Conservation (phyloP, 176 grass and related monocot genomes). For the Carex myosuroides region DNA sequence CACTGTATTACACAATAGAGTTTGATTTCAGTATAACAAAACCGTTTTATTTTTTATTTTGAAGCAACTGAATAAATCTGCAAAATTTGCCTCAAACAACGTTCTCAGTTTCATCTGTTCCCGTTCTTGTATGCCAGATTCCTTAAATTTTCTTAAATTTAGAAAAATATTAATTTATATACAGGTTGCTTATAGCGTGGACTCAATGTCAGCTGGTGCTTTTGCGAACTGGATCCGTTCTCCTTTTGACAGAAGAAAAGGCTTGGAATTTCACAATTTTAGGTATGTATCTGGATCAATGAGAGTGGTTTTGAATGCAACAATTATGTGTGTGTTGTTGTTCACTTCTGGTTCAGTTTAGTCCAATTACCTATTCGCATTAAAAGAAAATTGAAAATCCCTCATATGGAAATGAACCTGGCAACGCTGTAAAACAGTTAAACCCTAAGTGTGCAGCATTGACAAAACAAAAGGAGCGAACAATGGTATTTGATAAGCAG, state of each 20-base stretch:
- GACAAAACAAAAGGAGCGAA: background rate
- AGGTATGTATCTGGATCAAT: constrained; percentile 32
- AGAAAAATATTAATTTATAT: background rate
- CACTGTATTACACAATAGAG: too few species aligned
- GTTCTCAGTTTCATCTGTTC: background rate
- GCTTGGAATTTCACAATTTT: constrained; percentile 48
- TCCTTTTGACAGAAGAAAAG: constrained; percentile 40
- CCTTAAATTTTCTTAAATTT: background rate
- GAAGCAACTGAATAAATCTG: background rate
- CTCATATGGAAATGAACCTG: background rate
- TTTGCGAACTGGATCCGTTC: constrained; percentile 58
- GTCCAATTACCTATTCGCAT: too few species aligned
- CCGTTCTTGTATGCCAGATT: background rate
- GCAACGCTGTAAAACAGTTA: background rate
- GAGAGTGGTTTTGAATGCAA: background rate
- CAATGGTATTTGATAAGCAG: background rate
- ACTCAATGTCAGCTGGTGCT: constrained; percentile 39
- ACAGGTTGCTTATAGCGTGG: background rate
- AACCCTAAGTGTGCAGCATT: background rate
- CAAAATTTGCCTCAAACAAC: background rate
- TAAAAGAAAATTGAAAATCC: background rate
- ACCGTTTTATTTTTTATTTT: background rate
- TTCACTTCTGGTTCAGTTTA: background rate
- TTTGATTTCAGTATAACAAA: too few species aligned
- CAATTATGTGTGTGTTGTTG: background rate